These are phyloP conservation scores for Termitomyces bulborhizus DNA, from an alignment of 768 basidiomycete genomes.

Conservation along the genomic window DNA sequence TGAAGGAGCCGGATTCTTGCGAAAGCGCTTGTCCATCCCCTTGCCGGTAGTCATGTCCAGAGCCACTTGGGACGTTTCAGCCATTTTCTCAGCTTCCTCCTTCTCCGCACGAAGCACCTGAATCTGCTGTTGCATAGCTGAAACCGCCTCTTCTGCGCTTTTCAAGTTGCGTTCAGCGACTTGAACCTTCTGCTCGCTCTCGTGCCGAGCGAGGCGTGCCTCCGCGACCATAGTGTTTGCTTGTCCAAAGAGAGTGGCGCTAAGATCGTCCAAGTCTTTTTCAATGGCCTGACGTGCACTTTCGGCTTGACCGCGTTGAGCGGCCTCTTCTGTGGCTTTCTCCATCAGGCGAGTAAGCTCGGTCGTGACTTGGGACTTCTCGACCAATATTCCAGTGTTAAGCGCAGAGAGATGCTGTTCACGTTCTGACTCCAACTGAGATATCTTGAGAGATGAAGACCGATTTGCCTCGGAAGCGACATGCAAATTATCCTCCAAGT, in stretches of 20 bases:
- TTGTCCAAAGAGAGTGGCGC: conserved; percentile 82
- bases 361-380: conserved; percentile 81
- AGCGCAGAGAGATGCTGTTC: conserved; percentile 84
- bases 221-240: conserved; percentile 99
- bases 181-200: conserved; percentile 69
- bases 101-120: conserved; percentile 67
- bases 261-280: conserved; percentile 91
- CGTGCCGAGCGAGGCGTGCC: conserved; percentile 61
- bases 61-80: conserved; percentile 38
- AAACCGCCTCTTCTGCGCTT: conserved; percentile 82
- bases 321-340: conserved; percentile 91
- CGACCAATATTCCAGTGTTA: conserved; percentile 88
- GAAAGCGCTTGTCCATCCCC: conserved; percentile 44
- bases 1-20: conserved; percentile 20
- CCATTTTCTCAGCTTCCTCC: conserved; percentile 50
- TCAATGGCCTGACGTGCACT: conserved; percentile 78
- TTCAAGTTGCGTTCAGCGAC: conserved; percentile 73
- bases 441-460: conserved; percentile 57
- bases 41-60: conserved; percentile 75
- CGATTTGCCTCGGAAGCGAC: conserved; percentile 54
- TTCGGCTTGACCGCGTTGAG: conserved; percentile 86
- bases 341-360: conserved; percentile 95
- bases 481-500: conserved; percentile 88
- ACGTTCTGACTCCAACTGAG: conserved; percentile 79
- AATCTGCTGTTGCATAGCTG: conserved; percentile 80